A percentile compares a stretch with the other conserved stretches of the same genome.
Conservation (phyloP, 129 eudicot species). For the Solidago caesia region DNA sequence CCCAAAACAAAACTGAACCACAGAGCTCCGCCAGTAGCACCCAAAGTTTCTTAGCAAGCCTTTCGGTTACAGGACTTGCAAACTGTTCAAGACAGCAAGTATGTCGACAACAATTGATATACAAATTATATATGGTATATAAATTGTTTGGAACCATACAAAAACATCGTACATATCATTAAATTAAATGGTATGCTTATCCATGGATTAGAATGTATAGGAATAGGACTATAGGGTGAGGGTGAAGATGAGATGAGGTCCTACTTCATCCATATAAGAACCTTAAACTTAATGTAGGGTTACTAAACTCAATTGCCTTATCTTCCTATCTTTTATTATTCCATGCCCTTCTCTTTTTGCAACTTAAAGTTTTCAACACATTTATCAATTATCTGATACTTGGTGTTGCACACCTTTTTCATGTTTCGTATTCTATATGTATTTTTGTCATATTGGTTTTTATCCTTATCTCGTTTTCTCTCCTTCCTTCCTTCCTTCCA, state of each 20-base stretch:
- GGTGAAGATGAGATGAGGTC: slow-evolving; percentile 26
- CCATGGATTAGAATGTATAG: slow-evolving; percentile 24
- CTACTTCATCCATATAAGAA: slow-evolving; percentile 26
- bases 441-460: not conserved
- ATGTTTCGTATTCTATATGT: slow-evolving; percentile 7
- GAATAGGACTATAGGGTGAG: slow-evolving; percentile 17
- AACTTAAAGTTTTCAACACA: not conserved
- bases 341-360: not conserved
- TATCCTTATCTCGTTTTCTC: no score
- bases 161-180: slow-evolving; percentile 1
- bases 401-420: not conserved
- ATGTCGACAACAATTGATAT: no score
- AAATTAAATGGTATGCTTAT: slow-evolving; percentile 22
- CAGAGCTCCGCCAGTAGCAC: no score
- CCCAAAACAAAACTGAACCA: no score
- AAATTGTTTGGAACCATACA: not conserved
- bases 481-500: no score
- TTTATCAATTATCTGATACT: not conserved
- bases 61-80: no score
- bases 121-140: not conserved
- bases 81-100: no score
- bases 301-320: slow-evolving; percentile 21
- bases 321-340: slow-evolving; percentile 5
- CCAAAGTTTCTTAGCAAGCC: no score
- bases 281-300: slow-evolving; percentile 28